These are phyloP conservation scores for Leccinum truebloodii DNA, from an alignment of 768 basidiomycete species.

Conservation along the genomic window DNA sequence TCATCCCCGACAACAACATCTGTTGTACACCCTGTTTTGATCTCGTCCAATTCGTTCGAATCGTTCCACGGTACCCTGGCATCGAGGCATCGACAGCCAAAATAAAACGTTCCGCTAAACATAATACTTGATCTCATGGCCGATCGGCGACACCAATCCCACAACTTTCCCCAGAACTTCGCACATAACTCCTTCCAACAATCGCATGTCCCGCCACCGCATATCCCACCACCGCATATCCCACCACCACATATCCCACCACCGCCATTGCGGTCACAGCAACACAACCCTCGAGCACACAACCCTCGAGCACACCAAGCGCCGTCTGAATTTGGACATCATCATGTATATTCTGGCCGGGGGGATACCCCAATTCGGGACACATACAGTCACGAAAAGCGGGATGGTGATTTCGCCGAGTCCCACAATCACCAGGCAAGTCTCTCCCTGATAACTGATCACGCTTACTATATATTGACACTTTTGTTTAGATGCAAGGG, in stretches of 20 bases:
- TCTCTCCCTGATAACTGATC: conserved; percentile 17
- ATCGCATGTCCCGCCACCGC: conserved; percentile 43
- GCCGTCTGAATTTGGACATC: conserved; percentile 50
- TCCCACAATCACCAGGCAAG: conserved; percentile 49
- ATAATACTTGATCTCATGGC: conserved; percentile 50
- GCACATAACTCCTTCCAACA: conserved; percentile 43
- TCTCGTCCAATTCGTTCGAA: conserved; percentile 24
- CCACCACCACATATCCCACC: conserved; percentile 32
- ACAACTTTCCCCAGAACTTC: conserved; percentile 44
- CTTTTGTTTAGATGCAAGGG: conserved; percentile 43
- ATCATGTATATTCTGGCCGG: conserved; percentile 13
- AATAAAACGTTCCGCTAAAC: conserved; percentile 16
- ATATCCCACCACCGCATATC: conserved; percentile 36
- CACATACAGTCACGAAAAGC: conserved; percentile 43
- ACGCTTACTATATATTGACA: conserved; percentile 22
- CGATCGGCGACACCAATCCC: conserved; percentile 44
- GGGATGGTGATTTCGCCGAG: conserved; percentile 38
- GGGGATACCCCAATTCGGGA: conserved; percentile 23
- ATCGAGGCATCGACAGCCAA: conserved; percentile 30
- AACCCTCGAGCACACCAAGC: conserved; percentile 38
- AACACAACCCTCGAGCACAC: too few species aligned
- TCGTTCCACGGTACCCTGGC: conserved; percentile 23
- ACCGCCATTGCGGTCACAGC: conserved; percentile 42
- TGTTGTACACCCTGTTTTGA: conserved; percentile 22
- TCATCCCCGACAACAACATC: conserved; percentile 28